Percentiles rank a stretch among this genome's conserved stretches.
These are phyloP conservation scores for Lasiodiplodia sp. DNA, from an alignment of 2,329 filamentous ascomycete species.

Conservation along the genomic window DNA sequence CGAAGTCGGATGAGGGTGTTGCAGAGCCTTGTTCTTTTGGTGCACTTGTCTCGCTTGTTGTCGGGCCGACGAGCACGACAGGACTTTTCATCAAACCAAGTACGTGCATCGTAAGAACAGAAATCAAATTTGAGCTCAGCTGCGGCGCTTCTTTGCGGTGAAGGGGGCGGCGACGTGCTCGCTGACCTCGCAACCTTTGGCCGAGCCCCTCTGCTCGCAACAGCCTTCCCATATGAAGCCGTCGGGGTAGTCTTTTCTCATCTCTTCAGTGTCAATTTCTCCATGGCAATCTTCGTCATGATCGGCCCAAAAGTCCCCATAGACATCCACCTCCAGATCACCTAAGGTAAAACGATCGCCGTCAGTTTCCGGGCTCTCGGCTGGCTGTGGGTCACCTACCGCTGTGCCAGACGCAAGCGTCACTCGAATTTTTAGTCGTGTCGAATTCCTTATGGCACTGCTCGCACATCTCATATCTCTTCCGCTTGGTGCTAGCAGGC, in stretches of 20 bases:
- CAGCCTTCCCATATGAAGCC: constrained; percentile 42
- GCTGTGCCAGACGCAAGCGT: constrained; percentile 12
- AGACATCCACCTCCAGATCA: constrained; percentile 35
- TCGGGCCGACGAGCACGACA: constrained; percentile 8
- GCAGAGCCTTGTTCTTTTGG: neutral
- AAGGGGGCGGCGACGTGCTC: neutral
- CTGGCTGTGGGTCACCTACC: constrained; percentile 8
- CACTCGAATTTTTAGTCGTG: neutral
- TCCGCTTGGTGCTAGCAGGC: neutral
- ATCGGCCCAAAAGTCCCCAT: constrained; percentile 40
- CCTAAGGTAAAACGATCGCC: constrained; percentile 31
- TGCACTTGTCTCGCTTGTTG: constrained; percentile 9
- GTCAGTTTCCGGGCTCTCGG: neutral
- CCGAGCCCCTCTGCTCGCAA: constrained; percentile 33
- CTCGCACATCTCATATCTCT: neutral
- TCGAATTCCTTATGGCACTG: constrained; percentile 14
- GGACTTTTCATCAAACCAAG: neutral
- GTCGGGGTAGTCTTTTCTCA: constrained; percentile 36
- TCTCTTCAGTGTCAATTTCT: constrained; percentile 36
- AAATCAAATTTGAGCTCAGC: neutral
- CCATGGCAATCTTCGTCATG: constrained; percentile 41
- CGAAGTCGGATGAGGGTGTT: constrained; percentile 6
- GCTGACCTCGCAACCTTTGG: constrained; percentile 34
- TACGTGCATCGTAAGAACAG: neutral
- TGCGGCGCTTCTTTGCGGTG: neutral